Percentiles rank a stretch among this genome's conserved stretches.
phyloP scores from a whole-genome alignment of 345 rosid genomes.

The Combretum micranthum region DNA sequence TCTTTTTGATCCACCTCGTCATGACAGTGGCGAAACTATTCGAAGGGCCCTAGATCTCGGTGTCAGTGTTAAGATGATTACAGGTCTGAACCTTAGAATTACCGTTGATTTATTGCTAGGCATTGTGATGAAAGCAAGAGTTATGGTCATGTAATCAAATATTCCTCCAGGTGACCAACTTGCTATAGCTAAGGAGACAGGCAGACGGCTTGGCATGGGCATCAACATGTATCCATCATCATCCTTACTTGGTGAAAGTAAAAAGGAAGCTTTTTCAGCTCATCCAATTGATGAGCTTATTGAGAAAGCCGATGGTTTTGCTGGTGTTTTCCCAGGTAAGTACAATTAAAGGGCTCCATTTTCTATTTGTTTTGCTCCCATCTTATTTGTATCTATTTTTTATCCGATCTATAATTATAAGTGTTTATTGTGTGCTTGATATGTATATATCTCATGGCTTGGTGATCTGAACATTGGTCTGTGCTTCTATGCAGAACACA shows the following conservation, averaged over 20 bases:
- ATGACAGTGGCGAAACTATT: conserved; percentile 70
- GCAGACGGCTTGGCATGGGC: conserved; percentile 97
- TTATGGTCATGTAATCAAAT: not conserved
- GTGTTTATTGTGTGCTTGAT: too few relatives aligned
- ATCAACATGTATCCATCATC: conserved; percentile 94
- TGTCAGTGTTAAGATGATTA: conserved; percentile 72
- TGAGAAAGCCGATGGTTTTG: conserved; percentile 89
- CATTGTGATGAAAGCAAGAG: not conserved
- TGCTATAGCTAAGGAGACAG: conserved; percentile 91
- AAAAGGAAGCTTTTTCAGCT: conserved; percentile 35
- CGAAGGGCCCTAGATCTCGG: conserved; percentile 69
- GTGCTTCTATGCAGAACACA: conserved; percentile 51
- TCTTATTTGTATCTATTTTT: not conserved
- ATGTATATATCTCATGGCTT: too few relatives aligned
- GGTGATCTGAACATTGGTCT: too few relatives aligned
- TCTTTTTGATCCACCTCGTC: conserved; percentile 75
- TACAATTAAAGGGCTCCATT: not conserved
- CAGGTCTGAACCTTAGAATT: conserved; percentile 28
- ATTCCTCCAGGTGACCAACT: conserved; percentile 68
- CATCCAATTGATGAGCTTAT: conserved; percentile 70
- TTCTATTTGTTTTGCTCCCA: not conserved
- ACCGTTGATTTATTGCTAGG: not conserved
- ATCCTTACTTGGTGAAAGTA: conserved; percentile 67
- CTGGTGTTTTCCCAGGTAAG: conserved; percentile 89
- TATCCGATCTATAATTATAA: too few relatives aligned